Percentiles rank a stretch among this genome's conserved stretches.
phyloP scores from a whole-genome alignment of 176 grass and related monocot genomes.

The Oryza longistaminata region DNA sequence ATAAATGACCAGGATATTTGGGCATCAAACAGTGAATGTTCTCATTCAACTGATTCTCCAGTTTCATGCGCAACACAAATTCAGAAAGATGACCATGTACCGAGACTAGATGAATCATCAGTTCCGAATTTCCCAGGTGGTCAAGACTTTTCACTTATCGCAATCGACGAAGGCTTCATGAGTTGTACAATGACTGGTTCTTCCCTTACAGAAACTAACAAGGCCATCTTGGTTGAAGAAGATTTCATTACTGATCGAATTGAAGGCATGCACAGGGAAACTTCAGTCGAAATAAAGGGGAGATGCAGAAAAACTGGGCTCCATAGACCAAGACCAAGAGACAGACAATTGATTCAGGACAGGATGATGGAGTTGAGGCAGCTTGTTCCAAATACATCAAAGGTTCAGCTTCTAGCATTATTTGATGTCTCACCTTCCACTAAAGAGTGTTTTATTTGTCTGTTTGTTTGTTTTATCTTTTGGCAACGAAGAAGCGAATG shows the following conservation, averaged over 20 bases:
- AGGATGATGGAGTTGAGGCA: conserved; percentile 73
- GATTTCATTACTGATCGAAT: conserved; percentile 17
- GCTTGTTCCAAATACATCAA: conserved; percentile 69
- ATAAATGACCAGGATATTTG: conserved; percentile 28
- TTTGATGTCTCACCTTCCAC: conserved; percentile 20
- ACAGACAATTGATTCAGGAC: conserved; percentile 82
- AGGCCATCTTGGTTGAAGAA: conserved; percentile 33
- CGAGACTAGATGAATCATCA: conserved; percentile 32
- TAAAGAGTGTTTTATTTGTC: neutral
- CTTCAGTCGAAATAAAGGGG: conserved; percentile 48
- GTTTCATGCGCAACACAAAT: conserved; percentile 36
- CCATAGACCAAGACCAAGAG: conserved; percentile 64
- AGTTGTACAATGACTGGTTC: conserved; percentile 24
- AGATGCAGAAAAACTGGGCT: conserved; percentile 37
- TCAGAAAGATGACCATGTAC: conserved; percentile 16
- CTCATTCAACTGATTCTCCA: conserved; percentile 29
- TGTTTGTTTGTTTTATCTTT: neutral
- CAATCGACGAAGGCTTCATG: conserved; percentile 35
- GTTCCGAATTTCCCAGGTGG: conserved; percentile 11
- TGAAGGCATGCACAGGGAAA: conserved; percentile 22
- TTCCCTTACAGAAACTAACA: conserved; percentile 15
- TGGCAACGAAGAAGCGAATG: neutral
- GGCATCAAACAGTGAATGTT: conserved; percentile 31
- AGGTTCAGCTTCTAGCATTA: conserved; percentile 43
- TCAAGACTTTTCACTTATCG: conserved; percentile 35